Evolutionary conservation across 2,329 filamentous ascomycete genomes (phyloP).

Genomic region (Akanthomyces uredinophilus): DNA sequence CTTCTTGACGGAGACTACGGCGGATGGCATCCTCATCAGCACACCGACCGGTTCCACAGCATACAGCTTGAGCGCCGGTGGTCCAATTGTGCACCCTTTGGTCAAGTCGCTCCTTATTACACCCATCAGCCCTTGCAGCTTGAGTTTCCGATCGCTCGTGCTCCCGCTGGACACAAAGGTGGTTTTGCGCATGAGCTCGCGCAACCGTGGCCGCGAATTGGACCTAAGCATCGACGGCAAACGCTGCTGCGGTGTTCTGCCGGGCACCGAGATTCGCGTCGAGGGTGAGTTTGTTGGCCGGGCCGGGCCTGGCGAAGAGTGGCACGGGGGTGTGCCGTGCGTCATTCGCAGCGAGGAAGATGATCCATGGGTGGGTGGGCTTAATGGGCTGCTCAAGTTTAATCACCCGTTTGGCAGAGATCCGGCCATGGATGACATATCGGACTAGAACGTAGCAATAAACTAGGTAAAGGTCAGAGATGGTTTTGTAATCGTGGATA

Average conservation of each 20-base stretch:
- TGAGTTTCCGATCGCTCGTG: constrained; percentile 88
- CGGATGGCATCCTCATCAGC: constrained; percentile 89
- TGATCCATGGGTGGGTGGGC: constrained; percentile 92
- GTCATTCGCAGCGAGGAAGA: constrained; percentile 74
- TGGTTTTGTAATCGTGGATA: neutral
- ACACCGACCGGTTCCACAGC: constrained; percentile 94
- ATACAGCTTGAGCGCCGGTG: constrained; percentile 88
- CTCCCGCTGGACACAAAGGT: constrained; percentile 82
- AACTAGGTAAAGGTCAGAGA: neutral
- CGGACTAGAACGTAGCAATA: constrained; percentile 19
- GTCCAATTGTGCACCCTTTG: constrained; percentile 88
- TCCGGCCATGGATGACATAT: constrained; percentile 26
- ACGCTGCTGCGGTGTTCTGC: constrained; percentile 59
- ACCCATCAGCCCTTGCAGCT: constrained; percentile 85
- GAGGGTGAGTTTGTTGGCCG: constrained; percentile 71
- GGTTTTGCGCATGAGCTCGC: constrained; percentile 72
- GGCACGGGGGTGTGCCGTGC: constrained; percentile 82
- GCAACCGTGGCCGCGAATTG: constrained; percentile 70
- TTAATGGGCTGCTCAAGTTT: constrained; percentile 93
- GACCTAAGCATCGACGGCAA: constrained; percentile 78
- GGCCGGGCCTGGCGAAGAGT: constrained; percentile 38
- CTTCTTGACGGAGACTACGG: constrained; percentile 88
- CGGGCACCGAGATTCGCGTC: constrained; percentile 84
- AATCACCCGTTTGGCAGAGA: constrained; percentile 84
- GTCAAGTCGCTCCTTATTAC: constrained; percentile 86